Evolutionary conservation across 495 filamentous ascomycete genomes (phyloP).

Genomic region (Penicillium canescens): DNA sequence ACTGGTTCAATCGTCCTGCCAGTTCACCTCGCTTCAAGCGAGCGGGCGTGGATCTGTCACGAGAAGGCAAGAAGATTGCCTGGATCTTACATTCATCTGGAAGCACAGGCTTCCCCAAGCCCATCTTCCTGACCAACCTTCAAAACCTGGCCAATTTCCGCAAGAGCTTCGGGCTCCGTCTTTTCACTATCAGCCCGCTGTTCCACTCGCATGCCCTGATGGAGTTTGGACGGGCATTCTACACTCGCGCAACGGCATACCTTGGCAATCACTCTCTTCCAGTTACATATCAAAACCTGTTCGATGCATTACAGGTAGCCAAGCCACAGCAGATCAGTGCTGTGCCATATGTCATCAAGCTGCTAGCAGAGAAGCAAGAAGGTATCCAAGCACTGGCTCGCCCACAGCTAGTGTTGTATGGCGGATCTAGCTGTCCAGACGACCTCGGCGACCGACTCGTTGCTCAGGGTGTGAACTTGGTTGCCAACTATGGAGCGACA

Average conservation of each 20-base stretch:
- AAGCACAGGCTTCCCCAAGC: slow-evolving; percentile 61
- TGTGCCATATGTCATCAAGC: slow-evolving; percentile 57
- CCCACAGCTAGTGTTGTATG: slow-evolving; percentile 49
- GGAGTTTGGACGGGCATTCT: slow-evolving; percentile 45
- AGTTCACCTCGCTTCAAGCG: slow-evolving; percentile 14
- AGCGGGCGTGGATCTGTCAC: slow-evolving; percentile 6
- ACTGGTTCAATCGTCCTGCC: slow-evolving; percentile 22
- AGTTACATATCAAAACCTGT: slow-evolving; percentile 51
- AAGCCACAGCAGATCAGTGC: slow-evolving; percentile 52
- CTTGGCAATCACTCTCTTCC: slow-evolving; percentile 52
- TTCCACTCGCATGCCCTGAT: slow-evolving; percentile 53
- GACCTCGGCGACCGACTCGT: slow-evolving; percentile 57
- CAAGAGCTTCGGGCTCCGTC: slow-evolving; percentile 28
- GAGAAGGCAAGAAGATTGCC: slow-evolving; percentile 38
- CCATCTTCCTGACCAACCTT: slow-evolving; percentile 40
- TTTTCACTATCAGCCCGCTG: slow-evolving; percentile 54
- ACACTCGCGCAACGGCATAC: slow-evolving; percentile 44
- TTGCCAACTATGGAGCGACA: slow-evolving; percentile 52
- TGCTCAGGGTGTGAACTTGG: slow-evolving; percentile 53
- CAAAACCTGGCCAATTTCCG: slow-evolving; percentile 39
- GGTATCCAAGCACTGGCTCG: slow-evolving; percentile 46
- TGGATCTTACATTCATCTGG: slow-evolving; percentile 60
- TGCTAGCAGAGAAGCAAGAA: slow-evolving; percentile 50
- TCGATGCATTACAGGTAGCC: slow-evolving; percentile 45
- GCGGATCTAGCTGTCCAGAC: slow-evolving; percentile 56